Evolutionary conservation across 2,329 filamentous ascomycete species (phyloP), one percentile per base, ranked within the genome.

Genomic region (Fusarium sp.): DNA sequence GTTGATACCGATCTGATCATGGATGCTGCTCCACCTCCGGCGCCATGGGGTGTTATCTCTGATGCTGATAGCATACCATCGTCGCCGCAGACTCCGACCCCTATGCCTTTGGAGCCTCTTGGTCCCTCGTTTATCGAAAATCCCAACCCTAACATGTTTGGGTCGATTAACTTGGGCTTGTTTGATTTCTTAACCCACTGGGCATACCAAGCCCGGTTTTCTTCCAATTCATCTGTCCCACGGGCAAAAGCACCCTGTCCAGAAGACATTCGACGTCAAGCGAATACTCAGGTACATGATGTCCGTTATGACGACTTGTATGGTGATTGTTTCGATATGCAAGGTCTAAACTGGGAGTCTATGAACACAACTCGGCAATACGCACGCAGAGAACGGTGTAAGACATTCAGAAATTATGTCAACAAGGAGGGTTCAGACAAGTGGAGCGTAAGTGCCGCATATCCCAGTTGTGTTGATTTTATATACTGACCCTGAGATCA

Each of bases 381-480:
- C 23, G 88, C 87, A 5, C 81, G 86, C 23, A 74, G 80, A 45
- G 80, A 80, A 54, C 82, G 88, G 20, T 67, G 75, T 41, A 62
- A 75, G 15, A 85, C 82, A 1, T 90, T 88, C 71, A 82, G 75
- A 51, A 90, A 90, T 69, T 89, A 89, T 65, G 82, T 83, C 30
- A 90, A 88, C 72, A 75, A 80, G n/a, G 53, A 65, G 4, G 77
- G 79, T 6, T 84, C 84, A 14, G 84, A 87, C 65, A 69, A 69
- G 39, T 83, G 80, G 80, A 76, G 76, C 65, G 85, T 87, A 72
- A 82, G 84, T 82, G 68, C 55, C 39, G 30, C 6, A 4, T 14
- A 45, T 19, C 17, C 4, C 20, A 19, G 27, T 10, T 6, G 15
- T 23, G 41, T 13, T 20, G 19, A 33, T 6, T 43, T 17, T 25